These are phyloP conservation scores for Lipomyces kockii DNA, from an alignment of 805 yeast species.

Conservation along the genomic window DNA sequence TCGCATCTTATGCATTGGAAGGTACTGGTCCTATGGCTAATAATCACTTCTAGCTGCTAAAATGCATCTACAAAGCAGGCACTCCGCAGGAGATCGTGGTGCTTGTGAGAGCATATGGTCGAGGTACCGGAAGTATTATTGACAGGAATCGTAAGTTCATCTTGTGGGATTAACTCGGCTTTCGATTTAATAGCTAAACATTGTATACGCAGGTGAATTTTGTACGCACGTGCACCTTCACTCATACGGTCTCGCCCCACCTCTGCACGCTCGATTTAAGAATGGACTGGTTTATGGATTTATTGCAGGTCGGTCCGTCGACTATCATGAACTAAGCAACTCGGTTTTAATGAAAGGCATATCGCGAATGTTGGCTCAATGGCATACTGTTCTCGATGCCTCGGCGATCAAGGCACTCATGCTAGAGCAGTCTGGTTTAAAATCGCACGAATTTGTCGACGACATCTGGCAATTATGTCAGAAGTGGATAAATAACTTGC, in stretches of 20 bases:
- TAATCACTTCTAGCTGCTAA: conserved; percentile 17
- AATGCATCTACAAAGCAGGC: conserved; percentile 18
- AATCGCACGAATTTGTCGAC: conserved; percentile 47
- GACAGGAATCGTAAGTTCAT: conserved; percentile 62
- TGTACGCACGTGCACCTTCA: conserved; percentile 69
- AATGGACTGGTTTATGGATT: conserved; percentile 77
- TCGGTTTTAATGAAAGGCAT: conserved; percentile 58
- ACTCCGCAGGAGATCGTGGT: conserved; percentile 22
- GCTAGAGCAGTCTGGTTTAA: conserved; percentile 44
- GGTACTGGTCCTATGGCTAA: background rate
- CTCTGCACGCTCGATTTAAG: conserved; percentile 66
- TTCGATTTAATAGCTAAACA: background rate
- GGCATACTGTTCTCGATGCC: conserved; percentile 61
- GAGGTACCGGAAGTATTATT: conserved; percentile 71
- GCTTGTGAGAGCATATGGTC: conserved; percentile 73
- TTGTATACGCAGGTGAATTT: conserved; percentile 52
- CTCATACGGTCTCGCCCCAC: conserved; percentile 67
- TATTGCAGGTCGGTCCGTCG: conserved; percentile 65
- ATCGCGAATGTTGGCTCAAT: conserved; percentile 68
- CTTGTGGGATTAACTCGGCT: background rate
- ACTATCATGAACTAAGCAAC: conserved; percentile 58
- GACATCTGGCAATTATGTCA: conserved; percentile 65
- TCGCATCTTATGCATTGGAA: background rate
- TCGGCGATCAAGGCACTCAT: conserved; percentile 50
- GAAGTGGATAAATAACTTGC: conserved; percentile 68